Evolutionary conservation across 371 early-diverging fungal genomes (phyloP).

Genomic region (Mortierella sp.): DNA sequence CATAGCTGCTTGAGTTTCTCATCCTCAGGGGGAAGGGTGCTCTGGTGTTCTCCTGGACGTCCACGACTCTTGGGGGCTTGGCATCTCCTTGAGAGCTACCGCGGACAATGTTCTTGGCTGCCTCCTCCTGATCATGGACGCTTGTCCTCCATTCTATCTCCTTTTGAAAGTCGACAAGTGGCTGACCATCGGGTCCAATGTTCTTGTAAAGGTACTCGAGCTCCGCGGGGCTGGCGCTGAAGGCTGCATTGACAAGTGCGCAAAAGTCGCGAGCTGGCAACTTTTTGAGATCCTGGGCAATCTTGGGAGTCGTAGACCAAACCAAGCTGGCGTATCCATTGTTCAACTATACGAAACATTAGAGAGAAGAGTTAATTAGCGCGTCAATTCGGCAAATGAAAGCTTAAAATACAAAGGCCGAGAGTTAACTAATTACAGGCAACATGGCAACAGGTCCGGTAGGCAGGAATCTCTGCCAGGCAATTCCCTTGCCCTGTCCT

Average conservation of each 20-base stretch:
- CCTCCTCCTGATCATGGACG: constrained; percentile 60
- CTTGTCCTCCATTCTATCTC: constrained; percentile 78
- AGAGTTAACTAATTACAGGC: constrained; percentile 69
- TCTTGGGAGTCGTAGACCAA: constrained; percentile 85
- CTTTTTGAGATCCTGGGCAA: constrained; percentile 73
- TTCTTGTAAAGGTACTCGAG: constrained; percentile 77
- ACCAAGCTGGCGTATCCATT: constrained; percentile 85
- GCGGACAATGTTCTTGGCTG: constrained; percentile 27
- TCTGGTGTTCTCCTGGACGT: constrained; percentile 75
- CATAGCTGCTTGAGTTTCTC: constrained; percentile 82
- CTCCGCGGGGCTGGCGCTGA: constrained; percentile 79
- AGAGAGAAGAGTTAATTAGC: not conserved
- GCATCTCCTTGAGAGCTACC: constrained; percentile 36
- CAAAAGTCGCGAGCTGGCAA: constrained; percentile 76
- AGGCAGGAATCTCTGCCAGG: constrained; percentile 96
- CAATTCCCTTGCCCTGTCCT: constrained; percentile 58
- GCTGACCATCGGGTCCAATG: constrained; percentile 60
- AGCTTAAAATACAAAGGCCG: not conserved
- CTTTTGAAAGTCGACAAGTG: constrained; percentile 63
- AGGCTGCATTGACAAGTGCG: constrained; percentile 85
- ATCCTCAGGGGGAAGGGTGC: constrained; percentile 91
- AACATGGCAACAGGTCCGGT: constrained; percentile 94
- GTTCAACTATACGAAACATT: constrained; percentile 58
- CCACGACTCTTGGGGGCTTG: constrained; percentile 72
- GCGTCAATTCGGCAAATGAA: not conserved